Base-by-base conservation (phyloP, 1,139 yeast species). In the Suhomyces panamericanus region DNA sequence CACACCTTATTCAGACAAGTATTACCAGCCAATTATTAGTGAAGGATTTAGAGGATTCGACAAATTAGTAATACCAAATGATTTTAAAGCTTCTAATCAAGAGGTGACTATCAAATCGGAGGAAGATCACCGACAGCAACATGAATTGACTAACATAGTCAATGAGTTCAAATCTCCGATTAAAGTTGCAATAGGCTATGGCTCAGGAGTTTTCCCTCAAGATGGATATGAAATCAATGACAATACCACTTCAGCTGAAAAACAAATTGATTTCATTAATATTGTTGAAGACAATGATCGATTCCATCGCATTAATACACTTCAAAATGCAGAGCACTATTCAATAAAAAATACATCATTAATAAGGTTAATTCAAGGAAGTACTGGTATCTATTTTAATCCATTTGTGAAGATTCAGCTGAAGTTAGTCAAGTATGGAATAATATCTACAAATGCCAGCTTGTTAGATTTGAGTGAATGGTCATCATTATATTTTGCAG, bases 191-290 rank as follows among this genome's bases (percentile, higher is more conserved):
- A 85, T 91, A 63, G 99, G 98, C 0, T 95, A 95, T 63, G 99
- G 99, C 1, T 87, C 96, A 8, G 97, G 96, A 4, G 96, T 95
- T 0, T 87, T 95, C 55, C 77, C 83, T 27, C 99, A 95, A 62
- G 58, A 56, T 4, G 90, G 90, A 5, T 79, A 81, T 26, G 43
- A 39, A 12, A 50, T 54, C 1, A 54, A 60, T 6, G 60, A 63
- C 29, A 57, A 63, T 26, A 57, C 17, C 38, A 22, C 8, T 49
- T 53, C 22, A 7, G 28, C 13, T 70, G 75, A 41, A 13, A 34
- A 90, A 1, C 99, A 93, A 63, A 78, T 89, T 11, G 99, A 95
- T 60, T 67, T 93, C 64, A 87, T 93, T n/a, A 83, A 87, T 58
- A 87, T 89, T 1, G 98, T 91, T 3, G 75, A 85, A 1, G 79